These are phyloP conservation scores for Teunomyces stri DNA, from an alignment of 805 yeast genomes.

Conservation along the genomic window DNA sequence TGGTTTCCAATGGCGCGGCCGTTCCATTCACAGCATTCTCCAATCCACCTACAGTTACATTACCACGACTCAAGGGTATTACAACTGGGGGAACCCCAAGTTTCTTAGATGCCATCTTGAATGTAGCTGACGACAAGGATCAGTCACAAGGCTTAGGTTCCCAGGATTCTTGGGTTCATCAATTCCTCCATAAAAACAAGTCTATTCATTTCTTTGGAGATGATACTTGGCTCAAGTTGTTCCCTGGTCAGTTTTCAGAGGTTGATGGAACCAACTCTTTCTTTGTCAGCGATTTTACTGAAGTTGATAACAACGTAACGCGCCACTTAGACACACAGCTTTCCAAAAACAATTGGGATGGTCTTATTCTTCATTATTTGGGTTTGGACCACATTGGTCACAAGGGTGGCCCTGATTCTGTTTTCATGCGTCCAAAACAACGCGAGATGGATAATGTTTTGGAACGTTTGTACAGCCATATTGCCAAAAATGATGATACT, in stretches of 20 bases:
- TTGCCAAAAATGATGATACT: constrained; percentile 36
- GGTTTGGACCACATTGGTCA: constrained; percentile 98
- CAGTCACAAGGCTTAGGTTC: constrained; percentile 61
- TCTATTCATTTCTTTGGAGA: constrained; percentile 87
- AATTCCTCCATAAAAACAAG: constrained; percentile 45
- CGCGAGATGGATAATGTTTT: constrained; percentile 79
- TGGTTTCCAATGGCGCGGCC: constrained; percentile 67
- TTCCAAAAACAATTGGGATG: constrained; percentile 65
- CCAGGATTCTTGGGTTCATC: constrained; percentile 87
- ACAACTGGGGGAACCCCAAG: constrained; percentile 95
- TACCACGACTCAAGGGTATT: constrained; percentile 89
- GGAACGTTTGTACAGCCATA: constrained; percentile 42
- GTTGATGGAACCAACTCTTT: constrained; percentile 90
- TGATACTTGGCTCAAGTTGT: constrained; percentile 94
- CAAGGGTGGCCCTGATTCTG: constrained; percentile 86
- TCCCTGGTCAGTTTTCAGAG: constrained; percentile 64
- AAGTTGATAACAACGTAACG: constrained; percentile 91
- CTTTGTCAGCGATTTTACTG: constrained; percentile 91
- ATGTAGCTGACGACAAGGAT: constrained; percentile 87
- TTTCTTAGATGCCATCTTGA: constrained; percentile 89
- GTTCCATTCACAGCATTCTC: constrained; percentile 89
- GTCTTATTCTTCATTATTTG: constrained; percentile 80
- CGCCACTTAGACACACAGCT: constrained; percentile 73
- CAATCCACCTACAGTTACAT: constrained; percentile 94
- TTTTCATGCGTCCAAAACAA: constrained; percentile 80